Percentiles rank a stretch among this genome's conserved stretches.
Conservation (phyloP, 1,284 basidiomycete species). For the Pseudozyma thailandica region DNA sequence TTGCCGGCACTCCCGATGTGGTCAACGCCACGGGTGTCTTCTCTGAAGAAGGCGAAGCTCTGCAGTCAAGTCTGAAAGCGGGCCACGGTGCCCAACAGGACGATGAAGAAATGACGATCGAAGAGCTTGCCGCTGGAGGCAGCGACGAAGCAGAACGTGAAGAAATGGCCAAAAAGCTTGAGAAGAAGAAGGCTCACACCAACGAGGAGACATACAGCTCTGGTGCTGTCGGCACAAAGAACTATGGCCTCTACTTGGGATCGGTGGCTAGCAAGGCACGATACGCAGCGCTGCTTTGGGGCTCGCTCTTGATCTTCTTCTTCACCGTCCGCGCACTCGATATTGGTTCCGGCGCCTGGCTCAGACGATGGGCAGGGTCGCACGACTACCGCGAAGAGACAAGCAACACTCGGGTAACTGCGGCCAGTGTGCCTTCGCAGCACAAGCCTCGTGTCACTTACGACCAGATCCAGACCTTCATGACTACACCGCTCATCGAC, state of each 20-base stretch:
- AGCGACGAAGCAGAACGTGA: conserved; percentile 54
- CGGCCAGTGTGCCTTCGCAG: conserved; percentile 1
- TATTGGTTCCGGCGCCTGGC: conserved; percentile 61
- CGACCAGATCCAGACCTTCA: conserved; percentile 32
- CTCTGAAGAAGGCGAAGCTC: conserved; percentile 47
- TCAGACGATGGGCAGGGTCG: conserved; percentile 64
- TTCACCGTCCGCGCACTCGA: conserved; percentile 53
- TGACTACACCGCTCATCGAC: conserved; percentile 39
- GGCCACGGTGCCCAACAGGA: conserved; percentile 23
- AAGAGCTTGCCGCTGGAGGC: conserved; percentile 56
- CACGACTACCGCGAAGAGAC: conserved; percentile 49
- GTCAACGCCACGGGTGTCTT: conserved; percentile 52
- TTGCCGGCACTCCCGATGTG: conserved; percentile 75
- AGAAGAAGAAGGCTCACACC: conserved; percentile 54
- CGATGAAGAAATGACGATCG: conserved; percentile 50
- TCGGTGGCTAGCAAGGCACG: conserved; percentile 40
- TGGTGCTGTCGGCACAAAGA: conserved; percentile 52
- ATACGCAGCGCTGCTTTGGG: conserved; percentile 55
- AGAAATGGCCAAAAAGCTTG: conserved; percentile 52
- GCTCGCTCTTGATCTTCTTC: conserved; percentile 52
- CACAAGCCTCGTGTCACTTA: conserved; percentile 13
- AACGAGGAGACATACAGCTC: conserved; percentile 64
- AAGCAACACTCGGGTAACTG: conserved; percentile 4
- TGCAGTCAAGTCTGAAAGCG: conserved; percentile 38
- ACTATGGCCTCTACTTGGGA: conserved; percentile 63